These are phyloP conservation scores for Trichoderma hamatum DNA, from an alignment of 2,329 filamentous ascomycete genomes.

Conservation along the genomic window DNA sequence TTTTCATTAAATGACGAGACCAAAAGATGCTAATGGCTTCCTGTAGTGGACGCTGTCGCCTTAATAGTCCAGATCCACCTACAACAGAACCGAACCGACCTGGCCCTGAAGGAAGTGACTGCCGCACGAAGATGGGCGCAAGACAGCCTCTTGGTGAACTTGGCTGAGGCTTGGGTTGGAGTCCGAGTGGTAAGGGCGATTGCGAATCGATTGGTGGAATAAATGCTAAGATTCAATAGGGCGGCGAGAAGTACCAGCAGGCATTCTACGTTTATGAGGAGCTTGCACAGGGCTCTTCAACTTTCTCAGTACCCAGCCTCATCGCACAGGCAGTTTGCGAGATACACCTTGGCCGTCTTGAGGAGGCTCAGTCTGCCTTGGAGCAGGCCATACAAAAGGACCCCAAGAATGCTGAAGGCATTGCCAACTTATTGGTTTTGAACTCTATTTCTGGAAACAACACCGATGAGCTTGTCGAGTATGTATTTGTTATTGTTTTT, in stretches of 20 bases:
- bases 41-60: slow-evolving; percentile 73
- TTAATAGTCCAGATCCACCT: slow-evolving; percentile 92
- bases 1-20: background rate
- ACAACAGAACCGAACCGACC: slow-evolving; percentile 85
- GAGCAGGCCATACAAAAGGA: slow-evolving; percentile 78
- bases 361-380: slow-evolving; percentile 86
- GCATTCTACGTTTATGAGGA: slow-evolving; percentile 98
- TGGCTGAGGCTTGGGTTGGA: slow-evolving; percentile 95
- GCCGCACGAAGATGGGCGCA: slow-evolving; percentile 92
- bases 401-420: slow-evolving; percentile 69
- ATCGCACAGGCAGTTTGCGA: slow-evolving; percentile 90
- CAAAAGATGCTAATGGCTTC: background rate
- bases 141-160: slow-evolving; percentile 88
- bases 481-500: slow-evolving; percentile 38
- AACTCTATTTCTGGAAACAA: slow-evolving; percentile 77
- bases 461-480: slow-evolving; percentile 63
- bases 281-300: slow-evolving; percentile 82
- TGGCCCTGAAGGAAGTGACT: slow-evolving; percentile 86
- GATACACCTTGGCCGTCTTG: slow-evolving; percentile 82
- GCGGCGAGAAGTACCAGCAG: slow-evolving; percentile 93
- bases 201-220: background rate
- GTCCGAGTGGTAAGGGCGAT: slow-evolving; percentile 68
- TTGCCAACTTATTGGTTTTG: slow-evolving; percentile 83
- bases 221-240: slow-evolving; percentile 55
- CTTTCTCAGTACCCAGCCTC: slow-evolving; percentile 73